Evolutionary conservation across 2,329 filamentous ascomycete genomes (phyloP), one percentile per base, ranked within the genome.

Genomic region (Pseudogymnoascus sp.): DNA sequence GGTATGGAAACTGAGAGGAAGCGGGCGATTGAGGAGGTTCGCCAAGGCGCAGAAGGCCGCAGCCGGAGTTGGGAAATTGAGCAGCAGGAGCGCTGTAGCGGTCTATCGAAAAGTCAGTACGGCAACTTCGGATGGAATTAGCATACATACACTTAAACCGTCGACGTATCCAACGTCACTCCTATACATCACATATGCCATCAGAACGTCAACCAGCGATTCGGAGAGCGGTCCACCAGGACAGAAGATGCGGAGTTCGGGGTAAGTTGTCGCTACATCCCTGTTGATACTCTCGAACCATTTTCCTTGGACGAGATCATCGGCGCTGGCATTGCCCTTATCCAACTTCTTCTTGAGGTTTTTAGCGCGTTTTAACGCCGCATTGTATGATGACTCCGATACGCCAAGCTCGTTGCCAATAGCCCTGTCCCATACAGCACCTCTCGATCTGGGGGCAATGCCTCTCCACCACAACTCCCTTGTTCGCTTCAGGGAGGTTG

Each of bases 381-480:
- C 86, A 27, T 82, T 78, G 73, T 87, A 94, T 6, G 87, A 90
- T 1, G 81, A 77, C 48, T 85, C 79, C 0, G 85, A 85, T 33
- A 72, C 61, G n/a, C 69, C 70, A 25, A 73, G 67, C 60, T 71
- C 70, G 42, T 73, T 73, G 4, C 71, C 72, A 63, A 73, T 71
- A 9, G 72, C 72, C 29, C 64, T 70, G 7, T 64, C 36, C 72
- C 72, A 73, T 4, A 73, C 72, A n/a, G 48, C 45, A 5, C 71
- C 72, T 61, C 90, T 82, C 71, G 84, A 85, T 62, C 86, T 81
- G 1, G 89, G 86, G 0, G 89, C 85, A 31, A 94, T 81, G 5
- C 90, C 90, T 63, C 85, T 83, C 90, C 90, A 94, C 88, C 89
- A 94, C 52, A 94, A 78, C 68, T 92, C 88, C 36, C 88, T 80